Percentiles rank a stretch among this genome's conserved stretches.
These are phyloP conservation scores for Chenopodium formosanum DNA, from an alignment of 148 eudicot genomes.

Conservation along the genomic window DNA sequence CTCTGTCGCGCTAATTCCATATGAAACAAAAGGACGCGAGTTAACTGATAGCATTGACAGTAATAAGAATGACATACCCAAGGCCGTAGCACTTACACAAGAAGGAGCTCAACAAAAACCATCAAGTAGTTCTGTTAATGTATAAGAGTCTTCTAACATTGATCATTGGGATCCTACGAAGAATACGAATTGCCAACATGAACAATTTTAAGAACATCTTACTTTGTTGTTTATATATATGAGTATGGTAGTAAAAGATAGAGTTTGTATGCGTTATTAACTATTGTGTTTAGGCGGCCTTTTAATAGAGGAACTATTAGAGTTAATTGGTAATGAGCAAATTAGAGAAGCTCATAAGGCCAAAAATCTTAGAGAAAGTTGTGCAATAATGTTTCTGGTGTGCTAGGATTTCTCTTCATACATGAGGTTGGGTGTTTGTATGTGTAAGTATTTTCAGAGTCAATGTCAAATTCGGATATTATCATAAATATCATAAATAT, in stretches of 20 bases:
- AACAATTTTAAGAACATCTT: neutral
- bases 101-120: neutral
- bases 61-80: neutral
- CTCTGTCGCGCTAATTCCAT: slow-evolving; percentile 56
- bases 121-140: neutral
- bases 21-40: slow-evolving; percentile 73
- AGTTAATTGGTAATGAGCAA: neutral
- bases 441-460: neutral
- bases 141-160: neutral
- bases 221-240: neutral
- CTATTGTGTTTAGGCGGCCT: neutral
- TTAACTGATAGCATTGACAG: slow-evolving; percentile 37
- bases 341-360: neutral
- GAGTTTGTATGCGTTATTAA: neutral
- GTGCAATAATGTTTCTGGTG: neutral
- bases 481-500: too few relatives aligned
- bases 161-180: neutral
- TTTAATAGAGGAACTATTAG: neutral
- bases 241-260: neutral
- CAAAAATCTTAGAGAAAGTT: too few relatives aligned
- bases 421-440: neutral
- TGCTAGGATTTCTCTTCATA: neutral
- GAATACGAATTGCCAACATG: neutral
- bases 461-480: neutral
- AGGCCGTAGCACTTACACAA: neutral